phyloP scores from a whole-genome alignment of 208 protist species.

The Crithidia thermophila region DNA sequence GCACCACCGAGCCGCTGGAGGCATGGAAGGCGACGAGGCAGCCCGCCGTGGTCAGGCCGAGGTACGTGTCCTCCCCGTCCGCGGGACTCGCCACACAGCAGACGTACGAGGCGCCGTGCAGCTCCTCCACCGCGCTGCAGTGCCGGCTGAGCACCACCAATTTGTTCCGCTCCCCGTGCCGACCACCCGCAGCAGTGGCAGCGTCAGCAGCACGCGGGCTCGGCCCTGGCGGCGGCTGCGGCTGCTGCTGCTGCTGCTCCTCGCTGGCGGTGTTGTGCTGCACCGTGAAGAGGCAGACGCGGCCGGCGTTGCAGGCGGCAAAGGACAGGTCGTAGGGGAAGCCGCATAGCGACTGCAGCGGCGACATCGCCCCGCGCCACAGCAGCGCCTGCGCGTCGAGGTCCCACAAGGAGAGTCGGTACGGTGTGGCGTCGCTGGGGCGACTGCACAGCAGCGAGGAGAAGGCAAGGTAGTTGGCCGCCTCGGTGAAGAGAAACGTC shows the following conservation, averaged over 20 bases:
- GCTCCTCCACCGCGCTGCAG: constrained; percentile 66
- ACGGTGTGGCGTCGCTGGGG: constrained; percentile 29
- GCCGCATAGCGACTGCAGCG: constrained; percentile 50
- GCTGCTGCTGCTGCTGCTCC: neutral
- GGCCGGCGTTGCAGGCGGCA: constrained; percentile 44
- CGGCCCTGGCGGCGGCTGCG: neutral
- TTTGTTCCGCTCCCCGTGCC: constrained; percentile 15
- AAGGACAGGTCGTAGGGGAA: constrained; percentile 55
- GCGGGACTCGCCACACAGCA: constrained; percentile 29
- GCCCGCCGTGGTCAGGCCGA: constrained; percentile 61
- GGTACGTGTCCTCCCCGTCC: constrained; percentile 35
- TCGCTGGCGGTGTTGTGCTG: constrained; percentile 8
- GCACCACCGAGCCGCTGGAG: constrained; percentile 55
- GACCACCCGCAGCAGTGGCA: too few relatives aligned
- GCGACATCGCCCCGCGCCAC: constrained; percentile 74
- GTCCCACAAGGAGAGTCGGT: constrained; percentile 70
- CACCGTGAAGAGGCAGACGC: constrained; percentile 52
- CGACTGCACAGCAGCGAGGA: constrained; percentile 64
- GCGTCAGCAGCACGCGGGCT: too few relatives aligned
- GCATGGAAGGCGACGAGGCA: constrained; percentile 70
- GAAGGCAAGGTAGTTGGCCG: constrained; percentile 56
- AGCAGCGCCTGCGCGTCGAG: constrained; percentile 41
- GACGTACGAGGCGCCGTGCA: constrained; percentile 61
- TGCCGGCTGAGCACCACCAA: constrained; percentile 58
- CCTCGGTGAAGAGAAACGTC: constrained; percentile 55